These are phyloP conservation scores for Xylaria sp. DNA, from an alignment of 2,329 filamentous ascomycete species.

Conservation along the genomic window DNA sequence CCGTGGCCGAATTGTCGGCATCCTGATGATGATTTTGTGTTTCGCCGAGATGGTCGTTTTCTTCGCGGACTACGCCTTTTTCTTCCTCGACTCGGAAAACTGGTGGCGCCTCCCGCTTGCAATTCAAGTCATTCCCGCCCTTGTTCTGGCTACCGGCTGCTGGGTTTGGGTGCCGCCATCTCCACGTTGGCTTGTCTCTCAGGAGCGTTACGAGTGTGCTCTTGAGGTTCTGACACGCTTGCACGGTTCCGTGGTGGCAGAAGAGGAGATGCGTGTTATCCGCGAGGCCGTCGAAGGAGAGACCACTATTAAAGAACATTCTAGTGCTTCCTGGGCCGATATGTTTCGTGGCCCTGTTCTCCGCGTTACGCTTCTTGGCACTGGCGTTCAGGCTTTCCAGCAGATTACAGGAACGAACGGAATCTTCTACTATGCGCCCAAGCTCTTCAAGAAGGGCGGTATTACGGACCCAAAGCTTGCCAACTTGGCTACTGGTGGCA, in stretches of 20 bases:
- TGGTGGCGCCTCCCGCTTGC: slow-evolving; percentile 53
- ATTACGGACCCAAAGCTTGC: slow-evolving; percentile 44
- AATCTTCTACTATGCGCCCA: slow-evolving; percentile 48
- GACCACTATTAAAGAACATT: slow-evolving; percentile 25
- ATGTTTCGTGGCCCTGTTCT: slow-evolving; percentile 48
- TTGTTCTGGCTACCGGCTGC: slow-evolving; percentile 46
- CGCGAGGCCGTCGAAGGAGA: slow-evolving; percentile 43
- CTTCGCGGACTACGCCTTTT: slow-evolving; percentile 47
- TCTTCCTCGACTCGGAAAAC: slow-evolving; percentile 44
- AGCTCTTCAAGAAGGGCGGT: slow-evolving; percentile 45
- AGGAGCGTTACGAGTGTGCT: slow-evolving; percentile 44
- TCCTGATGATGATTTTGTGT: slow-evolving; percentile 49
- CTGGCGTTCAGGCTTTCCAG: slow-evolving; percentile 47
- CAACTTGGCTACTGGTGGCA: slow-evolving; percentile 47
- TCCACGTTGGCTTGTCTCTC: slow-evolving; percentile 44
- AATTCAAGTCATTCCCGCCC: slow-evolving; percentile 50
- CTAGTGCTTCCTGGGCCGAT: slow-evolving; percentile 43
- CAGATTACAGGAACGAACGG: slow-evolving; percentile 48
- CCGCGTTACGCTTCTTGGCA: slow-evolving; percentile 47
- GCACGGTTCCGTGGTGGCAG: slow-evolving; percentile 50
- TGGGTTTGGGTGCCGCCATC: slow-evolving; percentile 46
- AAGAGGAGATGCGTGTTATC: slow-evolving; percentile 64
- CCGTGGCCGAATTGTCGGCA: slow-evolving; percentile 47
- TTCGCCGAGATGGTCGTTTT: slow-evolving; percentile 50
- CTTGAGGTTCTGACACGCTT: slow-evolving; percentile 44